Base-by-base conservation (phyloP, 495 filamentous ascomycete genomes). In the Astrothelium macrocarpum region DNA sequence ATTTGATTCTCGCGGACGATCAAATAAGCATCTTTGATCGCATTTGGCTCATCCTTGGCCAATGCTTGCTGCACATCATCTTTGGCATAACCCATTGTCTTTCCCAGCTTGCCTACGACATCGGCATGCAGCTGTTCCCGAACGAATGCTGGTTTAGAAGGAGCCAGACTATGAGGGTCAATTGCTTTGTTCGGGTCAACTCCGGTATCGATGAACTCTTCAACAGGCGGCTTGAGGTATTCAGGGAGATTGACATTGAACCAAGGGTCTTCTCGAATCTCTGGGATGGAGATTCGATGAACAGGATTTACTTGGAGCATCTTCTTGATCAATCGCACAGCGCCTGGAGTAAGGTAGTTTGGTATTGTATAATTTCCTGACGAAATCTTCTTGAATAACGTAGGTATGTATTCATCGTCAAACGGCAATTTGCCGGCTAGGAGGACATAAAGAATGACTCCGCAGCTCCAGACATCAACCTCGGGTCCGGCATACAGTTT, bases 391-490 rank as follows among this genome's bases (percentile, higher is more conserved):
- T 88, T 89, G 76, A 93, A 93, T 14, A 93, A 76, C 26, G 88
- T 84, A 1, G 89, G 89, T 62, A 93, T 93, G 71, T 96, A 95
- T 65, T 98, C 94, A 72, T 98, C 95, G 75, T 98, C 95, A 71
- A 98, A 98, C 11, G 94, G 94, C 31, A 98, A 79, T 42, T 91
- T 81, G 59, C 94, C 94, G 53, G 93, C 90, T 29, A 98, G 80
- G 68, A 98, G 78, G 61, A 98, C 94, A 71, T 97, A 98, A 60
- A 98, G 81, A 68, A 98, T 98, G 67, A 98, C 95, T 70, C 94
- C 94, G 71, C 93, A 97, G 76, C 94, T 97, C 94, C 94, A 98
- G 10, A 98, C 95, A 74, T 98, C 94, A 53, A 98, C 94, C 75
- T 98, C 94, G 1, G 95, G 94, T 1, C 94, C 94, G 29, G 94